These are phyloP conservation scores for Colletotrichum sp. DNA, from an alignment of 2,329 filamentous ascomycete species.

Conservation along the genomic window DNA sequence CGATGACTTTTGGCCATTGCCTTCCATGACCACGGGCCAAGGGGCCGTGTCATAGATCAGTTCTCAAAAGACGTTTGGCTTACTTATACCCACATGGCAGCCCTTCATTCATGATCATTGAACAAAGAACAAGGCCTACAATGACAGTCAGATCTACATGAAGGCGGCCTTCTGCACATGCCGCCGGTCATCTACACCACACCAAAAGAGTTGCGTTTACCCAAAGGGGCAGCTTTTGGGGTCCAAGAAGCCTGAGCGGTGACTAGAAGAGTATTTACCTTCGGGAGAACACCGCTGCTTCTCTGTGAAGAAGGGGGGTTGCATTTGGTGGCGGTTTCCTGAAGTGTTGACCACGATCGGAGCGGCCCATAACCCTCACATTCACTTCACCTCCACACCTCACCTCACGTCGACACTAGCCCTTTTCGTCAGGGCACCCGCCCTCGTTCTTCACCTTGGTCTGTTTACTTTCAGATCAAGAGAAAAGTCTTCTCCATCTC, in stretches of 20 bases:
- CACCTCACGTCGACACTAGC: neutral
- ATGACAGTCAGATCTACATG: neutral
- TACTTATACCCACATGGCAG: neutral
- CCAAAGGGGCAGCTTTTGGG: neutral
- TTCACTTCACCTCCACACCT: neutral
- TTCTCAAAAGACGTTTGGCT: neutral
- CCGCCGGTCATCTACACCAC: neutral
- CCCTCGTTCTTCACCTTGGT: slow-evolving; percentile 14
- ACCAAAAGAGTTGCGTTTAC: neutral
- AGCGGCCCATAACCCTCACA: neutral
- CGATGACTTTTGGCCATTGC: neutral
- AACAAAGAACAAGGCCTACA: neutral
- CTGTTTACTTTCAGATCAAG: neutral
- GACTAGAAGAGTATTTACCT: neutral
- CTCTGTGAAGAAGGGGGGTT: neutral
- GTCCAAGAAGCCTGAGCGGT: neutral
- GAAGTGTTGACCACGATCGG: neutral
- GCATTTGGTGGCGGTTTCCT: neutral
- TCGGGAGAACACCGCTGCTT: neutral
- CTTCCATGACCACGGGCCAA: neutral
- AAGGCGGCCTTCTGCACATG: neutral
- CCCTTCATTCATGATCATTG: neutral
- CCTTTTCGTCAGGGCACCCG: neutral
- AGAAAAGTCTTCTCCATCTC: neutral
- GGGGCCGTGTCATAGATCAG: neutral